A percentile compares a stretch with the other conserved stretches of the same genome.
phyloP scores from a whole-genome alignment of 2,329 filamentous ascomycete species.

The Pyricularia sp. region DNA sequence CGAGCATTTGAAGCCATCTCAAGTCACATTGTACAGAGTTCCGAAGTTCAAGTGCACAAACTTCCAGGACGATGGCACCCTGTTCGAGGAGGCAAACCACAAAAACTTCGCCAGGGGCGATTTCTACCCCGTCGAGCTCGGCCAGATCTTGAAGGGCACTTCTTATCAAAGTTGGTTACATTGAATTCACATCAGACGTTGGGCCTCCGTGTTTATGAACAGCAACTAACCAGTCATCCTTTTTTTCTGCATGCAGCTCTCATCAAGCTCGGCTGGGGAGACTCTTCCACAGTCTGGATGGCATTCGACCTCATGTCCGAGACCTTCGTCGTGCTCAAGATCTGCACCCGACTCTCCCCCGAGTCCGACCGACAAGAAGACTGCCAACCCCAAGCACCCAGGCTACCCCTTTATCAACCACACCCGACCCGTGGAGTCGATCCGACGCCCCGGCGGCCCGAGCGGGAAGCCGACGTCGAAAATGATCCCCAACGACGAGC shows the following conservation, averaged over 20 bases:
- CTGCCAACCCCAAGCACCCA: background rate
- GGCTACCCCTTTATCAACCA: background rate
- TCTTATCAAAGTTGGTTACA: background rate
- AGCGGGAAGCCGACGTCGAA: background rate
- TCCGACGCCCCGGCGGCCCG: background rate
- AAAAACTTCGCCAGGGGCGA: background rate
- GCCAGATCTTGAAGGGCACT: background rate
- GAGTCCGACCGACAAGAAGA: background rate
- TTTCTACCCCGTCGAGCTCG: background rate
- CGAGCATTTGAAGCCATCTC: background rate
- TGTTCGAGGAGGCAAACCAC: background rate
- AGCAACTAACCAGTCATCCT: background rate
- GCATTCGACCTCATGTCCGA: background rate
- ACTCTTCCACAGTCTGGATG: background rate
- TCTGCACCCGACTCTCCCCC: background rate
- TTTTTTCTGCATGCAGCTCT: background rate
- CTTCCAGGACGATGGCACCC: background rate
- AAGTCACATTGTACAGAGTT: background rate
- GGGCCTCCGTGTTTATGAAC: background rate
- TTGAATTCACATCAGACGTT: background rate
- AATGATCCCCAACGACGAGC: background rate
- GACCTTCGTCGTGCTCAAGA: background rate
- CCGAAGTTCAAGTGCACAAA: background rate
- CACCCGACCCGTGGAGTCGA: background rate
- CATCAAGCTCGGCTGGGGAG: background rate